Percentiles rank a stretch among this genome's conserved stretches.
Conservation (phyloP, 352 stramenopile genomes). For the Phytophthora palmivora region DNA sequence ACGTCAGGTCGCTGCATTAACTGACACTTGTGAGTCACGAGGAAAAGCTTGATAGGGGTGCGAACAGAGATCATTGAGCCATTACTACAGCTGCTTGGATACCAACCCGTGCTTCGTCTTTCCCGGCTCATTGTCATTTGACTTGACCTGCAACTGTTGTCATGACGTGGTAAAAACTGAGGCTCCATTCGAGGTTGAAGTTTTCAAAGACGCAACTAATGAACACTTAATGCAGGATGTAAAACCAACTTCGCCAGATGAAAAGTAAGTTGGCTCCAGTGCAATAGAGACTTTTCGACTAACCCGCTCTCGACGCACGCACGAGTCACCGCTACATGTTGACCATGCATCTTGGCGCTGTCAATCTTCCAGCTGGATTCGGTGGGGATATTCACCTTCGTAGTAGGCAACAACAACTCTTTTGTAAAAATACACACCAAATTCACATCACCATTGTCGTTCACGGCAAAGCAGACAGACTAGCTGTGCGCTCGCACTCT, state of each 20-base stretch:
- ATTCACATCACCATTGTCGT: slow-evolving; percentile 33
- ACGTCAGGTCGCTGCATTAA: slow-evolving; percentile 23
- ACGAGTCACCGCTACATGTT: not conserved
- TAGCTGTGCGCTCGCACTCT: slow-evolving; percentile 44
- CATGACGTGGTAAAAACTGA: slow-evolving; percentile 25
- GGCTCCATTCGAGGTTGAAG: slow-evolving; percentile 19
- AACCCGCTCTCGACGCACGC: slow-evolving; percentile 12
- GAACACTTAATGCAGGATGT: not conserved
- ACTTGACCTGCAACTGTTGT: slow-evolving; percentile 28
- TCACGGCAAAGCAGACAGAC: slow-evolving; percentile 39
- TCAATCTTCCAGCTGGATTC: slow-evolving; percentile 7
- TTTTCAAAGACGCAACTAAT: slow-evolving; percentile 3
- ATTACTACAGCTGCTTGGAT: slow-evolving; percentile 28
- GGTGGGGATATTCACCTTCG: not conserved
- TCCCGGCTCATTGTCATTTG: slow-evolving; percentile 4
- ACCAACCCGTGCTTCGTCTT: slow-evolving; percentile 14
- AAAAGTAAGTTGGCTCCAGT: not conserved
- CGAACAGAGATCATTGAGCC: slow-evolving; percentile 17
- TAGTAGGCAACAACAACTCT: no score
- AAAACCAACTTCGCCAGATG: slow-evolving; percentile 13
- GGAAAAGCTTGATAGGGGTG: slow-evolving; percentile 9
- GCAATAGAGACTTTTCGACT: slow-evolving; percentile 19
- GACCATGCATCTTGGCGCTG: not conserved
- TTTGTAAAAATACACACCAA: slow-evolving; percentile 28
- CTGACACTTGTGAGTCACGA: not conserved